A percentile compares a stretch with the other conserved stretches of the same genome.
phyloP scores from a whole-genome alignment of 495 filamentous ascomycete species.

The Tuber indicum region DNA sequence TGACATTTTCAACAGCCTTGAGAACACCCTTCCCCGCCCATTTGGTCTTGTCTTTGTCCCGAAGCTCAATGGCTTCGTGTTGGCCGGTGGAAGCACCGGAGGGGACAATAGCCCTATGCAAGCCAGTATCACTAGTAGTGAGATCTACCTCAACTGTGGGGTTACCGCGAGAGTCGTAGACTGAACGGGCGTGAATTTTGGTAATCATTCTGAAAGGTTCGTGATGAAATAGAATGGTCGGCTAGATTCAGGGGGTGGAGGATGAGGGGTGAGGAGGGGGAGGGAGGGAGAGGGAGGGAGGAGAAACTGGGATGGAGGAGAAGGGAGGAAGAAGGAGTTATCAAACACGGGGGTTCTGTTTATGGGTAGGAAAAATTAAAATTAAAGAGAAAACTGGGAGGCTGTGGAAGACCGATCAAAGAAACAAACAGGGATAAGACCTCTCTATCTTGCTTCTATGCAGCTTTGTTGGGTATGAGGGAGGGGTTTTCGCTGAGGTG shows the following conservation, averaged over 20 bases:
- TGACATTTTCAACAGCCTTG: conserved; percentile 95
- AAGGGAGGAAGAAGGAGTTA: not conserved
- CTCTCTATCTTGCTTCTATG: not conserved
- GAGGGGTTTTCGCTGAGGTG: not conserved
- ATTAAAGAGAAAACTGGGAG: conserved; percentile 15
- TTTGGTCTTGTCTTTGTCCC: conserved; percentile 94
- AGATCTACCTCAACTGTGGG: conserved; percentile 73
- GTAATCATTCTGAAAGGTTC: conserved; percentile 74
- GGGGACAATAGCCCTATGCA: conserved; percentile 97
- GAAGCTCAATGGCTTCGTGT: conserved; percentile 97
- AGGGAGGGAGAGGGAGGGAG: conserved; percentile 2
- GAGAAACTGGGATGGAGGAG: not conserved
- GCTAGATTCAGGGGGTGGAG: not conserved
- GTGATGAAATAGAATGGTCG: not conserved
- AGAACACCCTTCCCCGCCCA: conserved; percentile 96
- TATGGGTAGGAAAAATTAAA: conserved; percentile 17
- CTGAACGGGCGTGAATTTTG: conserved; percentile 96
- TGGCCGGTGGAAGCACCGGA: conserved; percentile 97
- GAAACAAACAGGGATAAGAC: not conserved
- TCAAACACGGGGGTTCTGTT: conserved; percentile 15
- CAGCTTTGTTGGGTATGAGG: not conserved
- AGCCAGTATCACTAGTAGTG: conserved; percentile 79
- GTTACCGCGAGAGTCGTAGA: conserved; percentile 96
- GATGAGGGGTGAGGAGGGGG: not conserved
- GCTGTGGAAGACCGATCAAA: not conserved